Evolutionary conservation across 805 yeast species (phyloP).

Genomic region (Vanderwaltozyma yarrowii): DNA sequence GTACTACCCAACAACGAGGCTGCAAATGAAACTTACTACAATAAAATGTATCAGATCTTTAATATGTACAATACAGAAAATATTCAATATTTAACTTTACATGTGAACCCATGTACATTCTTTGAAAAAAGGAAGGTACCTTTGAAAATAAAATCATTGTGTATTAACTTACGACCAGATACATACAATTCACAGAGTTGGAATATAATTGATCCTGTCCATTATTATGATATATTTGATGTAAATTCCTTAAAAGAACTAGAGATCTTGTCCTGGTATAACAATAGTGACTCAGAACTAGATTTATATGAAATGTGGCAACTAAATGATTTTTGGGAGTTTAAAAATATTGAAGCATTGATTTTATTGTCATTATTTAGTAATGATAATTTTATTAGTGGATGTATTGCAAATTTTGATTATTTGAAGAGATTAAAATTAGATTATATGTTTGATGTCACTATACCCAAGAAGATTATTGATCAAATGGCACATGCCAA

Average conservation of each 20-base stretch:
- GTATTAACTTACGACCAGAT: conserved; percentile 24
- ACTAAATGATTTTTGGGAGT: conserved; percentile 23
- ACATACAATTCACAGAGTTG: conserved; percentile 8
- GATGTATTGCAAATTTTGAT: conserved; percentile 18
- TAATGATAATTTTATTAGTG: conserved; percentile 16
- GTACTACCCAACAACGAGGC: conserved; percentile 13
- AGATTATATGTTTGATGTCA: conserved; percentile 26
- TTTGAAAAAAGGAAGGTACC: conserved; percentile 13
- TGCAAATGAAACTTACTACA: conserved; percentile 10
- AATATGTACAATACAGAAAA: conserved; percentile 12
- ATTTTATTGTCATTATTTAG: conserved; percentile 27
- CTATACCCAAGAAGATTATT: conserved; percentile 12
- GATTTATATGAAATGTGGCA: conserved; percentile 19
- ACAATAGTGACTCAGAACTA: conserved; percentile 7
- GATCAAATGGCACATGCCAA: conserved; percentile 17
- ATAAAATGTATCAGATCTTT: conserved; percentile 5
- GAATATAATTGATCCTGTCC: conserved; percentile 3
- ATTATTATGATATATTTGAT: conserved; percentile 27
- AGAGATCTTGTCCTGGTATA: conserved; percentile 33
- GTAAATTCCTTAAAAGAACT: conserved; percentile 19
- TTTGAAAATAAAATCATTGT: conserved; percentile 15
- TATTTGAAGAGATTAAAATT: conserved; percentile 25
- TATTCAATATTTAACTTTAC: conserved; percentile 17
- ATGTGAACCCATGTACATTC: conserved; percentile 19
- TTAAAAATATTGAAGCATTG: conserved; percentile 24